Conservation (phyloP, 257 asterid species). For the Schizonepeta tenuifolia region DNA sequence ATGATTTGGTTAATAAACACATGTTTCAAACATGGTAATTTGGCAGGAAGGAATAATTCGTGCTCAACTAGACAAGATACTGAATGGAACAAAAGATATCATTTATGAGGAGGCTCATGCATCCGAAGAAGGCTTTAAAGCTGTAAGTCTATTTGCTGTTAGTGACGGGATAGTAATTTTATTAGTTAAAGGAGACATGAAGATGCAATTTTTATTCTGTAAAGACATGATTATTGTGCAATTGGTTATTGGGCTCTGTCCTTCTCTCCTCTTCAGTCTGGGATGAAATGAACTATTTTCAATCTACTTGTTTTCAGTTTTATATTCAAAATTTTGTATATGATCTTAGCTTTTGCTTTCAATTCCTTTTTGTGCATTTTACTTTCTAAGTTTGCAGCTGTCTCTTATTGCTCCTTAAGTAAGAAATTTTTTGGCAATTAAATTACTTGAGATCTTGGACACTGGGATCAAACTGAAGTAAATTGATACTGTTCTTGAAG, state of each 20-base stretch:
- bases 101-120: constrained; percentile 69
- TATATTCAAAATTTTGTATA: not conserved
- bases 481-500: constrained; percentile 1
- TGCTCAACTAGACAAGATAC: constrained; percentile 52
- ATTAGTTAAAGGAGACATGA: constrained; percentile 1
- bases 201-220: not conserved
- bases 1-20: not conserved
- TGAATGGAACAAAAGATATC: constrained; percentile 66
- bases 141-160: constrained; percentile 60
- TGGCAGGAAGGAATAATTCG: constrained; percentile 94
- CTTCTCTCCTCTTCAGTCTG: not conserved
- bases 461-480: not conserved
- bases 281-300: not conserved
- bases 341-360: not conserved
- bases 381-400: not conserved
- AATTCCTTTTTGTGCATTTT: not conserved
- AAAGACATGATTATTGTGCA: not conserved
- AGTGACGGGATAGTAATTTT: not conserved
- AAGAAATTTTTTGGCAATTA: not conserved
- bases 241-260: not conserved
- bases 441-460: constrained; percentile 17
- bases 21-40: constrained; percentile 32
- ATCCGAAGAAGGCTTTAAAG: constrained; percentile 79
- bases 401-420: constrained; percentile 4
- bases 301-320: not conserved